Base-by-base conservation (phyloP, 495 filamentous ascomycete species). In the Penicillium mononematosum region DNA sequence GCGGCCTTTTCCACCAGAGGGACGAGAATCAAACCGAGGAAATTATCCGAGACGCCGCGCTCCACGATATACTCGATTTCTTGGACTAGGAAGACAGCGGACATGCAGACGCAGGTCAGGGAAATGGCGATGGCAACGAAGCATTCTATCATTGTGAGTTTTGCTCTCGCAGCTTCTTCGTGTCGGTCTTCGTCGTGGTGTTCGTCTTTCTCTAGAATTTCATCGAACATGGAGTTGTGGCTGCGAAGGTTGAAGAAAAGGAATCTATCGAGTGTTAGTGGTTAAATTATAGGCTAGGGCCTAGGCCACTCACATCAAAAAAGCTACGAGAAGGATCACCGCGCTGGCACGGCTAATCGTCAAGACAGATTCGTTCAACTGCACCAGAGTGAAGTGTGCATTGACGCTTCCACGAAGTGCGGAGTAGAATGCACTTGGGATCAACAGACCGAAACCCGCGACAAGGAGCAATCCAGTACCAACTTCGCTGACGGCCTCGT, bases 1-100 rank as follows among this genome's bases (percentile, higher is more conserved):
- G 91, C 90, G 0, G 86, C 87, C 67, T 97, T 97, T 65, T 96
- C 92, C 8, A 96, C 92, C 1, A 97, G 77, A 3, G 92, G 93
- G 1, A 80, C 76, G 10, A 79, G 62, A 51, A 90, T 90, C 58
- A 92, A 73, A 49, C 90, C 90, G 71, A 92, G 82, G 67, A 92
- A 92, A 19, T 85, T 84, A 63, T 97, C 92, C 1, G 82, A 86
- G 17, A 97, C 79, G 44, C 79, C 68, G 17, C 76, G 77, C 39
- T 84, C 73, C 16, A 96, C 91, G 10, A 97, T 85, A 61, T 69
- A 80, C 47, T 86, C 79, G 59, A 97, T 96, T 60, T 96, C 79
- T 50, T 85, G 74, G 42, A 97, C 92, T 34, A 97, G 75, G 66
- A 88, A 88, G 14, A 93, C 83, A 29, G 92, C 88, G 46, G 91